A percentile compares a stretch with the other conserved stretches of the same genome.
Conservation (phyloP, 805 yeast species). For the Candida ponderosae region DNA sequence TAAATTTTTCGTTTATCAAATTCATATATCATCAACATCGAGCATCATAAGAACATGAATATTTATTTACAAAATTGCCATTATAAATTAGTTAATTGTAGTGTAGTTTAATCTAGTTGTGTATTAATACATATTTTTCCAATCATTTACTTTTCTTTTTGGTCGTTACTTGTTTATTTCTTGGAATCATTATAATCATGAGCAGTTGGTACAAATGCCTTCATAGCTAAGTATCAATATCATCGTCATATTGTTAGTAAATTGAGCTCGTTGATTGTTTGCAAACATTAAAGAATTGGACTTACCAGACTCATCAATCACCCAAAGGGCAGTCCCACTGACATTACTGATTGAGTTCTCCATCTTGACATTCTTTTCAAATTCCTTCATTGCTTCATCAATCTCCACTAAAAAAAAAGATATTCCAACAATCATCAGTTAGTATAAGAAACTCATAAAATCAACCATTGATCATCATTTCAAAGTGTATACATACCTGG, state of each 20-base stretch:
- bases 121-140: too few species aligned
- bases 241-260: too few species aligned
- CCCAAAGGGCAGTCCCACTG: slow-evolving; percentile 51
- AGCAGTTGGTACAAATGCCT: slow-evolving; percentile 46
- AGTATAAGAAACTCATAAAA: slow-evolving; percentile 1
- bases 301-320: slow-evolving; percentile 38
- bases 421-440: too few species aligned
- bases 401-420: slow-evolving; percentile 39
- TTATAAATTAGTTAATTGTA: too few species aligned
- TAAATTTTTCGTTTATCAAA: too few species aligned
- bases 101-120: too few species aligned
- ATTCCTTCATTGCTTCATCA: slow-evolving; percentile 44
- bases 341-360: slow-evolving; percentile 49
- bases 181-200: slow-evolving; percentile 47
- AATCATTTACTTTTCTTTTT: too few species aligned
- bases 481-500: slow-evolving; percentile 28
- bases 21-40: too few species aligned
- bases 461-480: too few species aligned
- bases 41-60: too few species aligned
- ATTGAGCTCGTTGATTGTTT: background rate
- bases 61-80: too few species aligned
- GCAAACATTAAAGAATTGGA: background rate
- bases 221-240: slow-evolving; percentile 35
- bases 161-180: slow-evolving; percentile 12
- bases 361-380: slow-evolving; percentile 50